Evolutionary conservation across 2,329 filamentous ascomycete species (phyloP), one percentile per base, ranked within the genome.

Genomic region (Aspergillus niger): DNA sequence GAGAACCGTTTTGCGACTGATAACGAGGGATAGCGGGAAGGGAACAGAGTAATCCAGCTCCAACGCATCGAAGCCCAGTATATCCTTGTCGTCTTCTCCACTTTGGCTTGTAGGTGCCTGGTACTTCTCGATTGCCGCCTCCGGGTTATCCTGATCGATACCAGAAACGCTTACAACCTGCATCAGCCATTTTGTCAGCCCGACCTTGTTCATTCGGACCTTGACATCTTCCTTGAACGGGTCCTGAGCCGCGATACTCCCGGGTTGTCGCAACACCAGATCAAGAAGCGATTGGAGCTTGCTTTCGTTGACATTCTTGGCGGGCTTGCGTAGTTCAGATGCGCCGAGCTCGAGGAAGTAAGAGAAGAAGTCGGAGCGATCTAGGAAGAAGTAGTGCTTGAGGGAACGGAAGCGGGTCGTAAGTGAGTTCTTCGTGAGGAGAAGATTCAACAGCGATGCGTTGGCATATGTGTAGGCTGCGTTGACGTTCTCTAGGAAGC

Each of bases 351-450:
- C 95, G 61, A 99, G 87, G 75, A 99, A 99, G 77, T 98, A 96
- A 2, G 92, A 92, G 77, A 99, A 98, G 80, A 97, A 99, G 75
- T 99, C 95, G 36, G 95, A 97, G 8, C 93, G 90, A 69, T 98
- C 94, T 63, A 99, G 88, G 82, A 99, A 99, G 81, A 98, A 99
- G 80, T 99, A 99, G 77, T 99, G 95, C 75, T 99, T 99, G 41
- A 99, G 82, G 13, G 94, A 98, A 49, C 90, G 87, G 59, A 99
- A 83, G 39, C 95, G 87, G 28, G 91, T 90, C 0, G 94, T 93
- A 5, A 99, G 85, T 11, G 91, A 91, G 73, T 99, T 95, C 6
- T 95, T 95, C 0, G 94, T 98, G 43, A 99, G 83, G 2, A 99
- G 87, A 0, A 99, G 84, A 62, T 92, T 90, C 78, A 99, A 88